A percentile compares a stretch with the other conserved stretches of the same genome.
phyloP scores from a whole-genome alignment of 2,329 filamentous ascomycete species.

The Conoideocrella luteorostrata region DNA sequence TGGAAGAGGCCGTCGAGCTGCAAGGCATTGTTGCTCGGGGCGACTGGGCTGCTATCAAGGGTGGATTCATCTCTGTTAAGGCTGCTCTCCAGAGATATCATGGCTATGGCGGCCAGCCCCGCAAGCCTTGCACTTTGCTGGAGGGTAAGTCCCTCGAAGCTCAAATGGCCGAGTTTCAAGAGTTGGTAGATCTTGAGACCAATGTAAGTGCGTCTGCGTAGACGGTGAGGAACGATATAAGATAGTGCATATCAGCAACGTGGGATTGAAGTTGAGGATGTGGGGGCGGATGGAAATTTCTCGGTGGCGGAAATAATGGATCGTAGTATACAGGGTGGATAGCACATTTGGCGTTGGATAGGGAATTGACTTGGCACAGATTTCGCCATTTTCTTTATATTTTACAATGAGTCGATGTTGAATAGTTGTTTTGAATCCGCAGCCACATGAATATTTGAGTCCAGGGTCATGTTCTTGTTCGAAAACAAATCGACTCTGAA shows the following conservation, averaged over 20 bases:
- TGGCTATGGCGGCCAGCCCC: slow-evolving; percentile 56
- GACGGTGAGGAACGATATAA: too few relatives aligned
- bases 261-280: neutral
- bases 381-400: too few relatives aligned
- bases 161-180: slow-evolving; percentile 18
- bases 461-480: too few relatives aligned
- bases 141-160: slow-evolving; percentile 16
- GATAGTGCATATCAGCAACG: neutral
- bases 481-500: too few relatives aligned
- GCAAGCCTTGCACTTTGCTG: slow-evolving; percentile 39
- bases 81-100: slow-evolving; percentile 55
- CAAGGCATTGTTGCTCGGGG: slow-evolving; percentile 59
- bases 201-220: slow-evolving; percentile 24
- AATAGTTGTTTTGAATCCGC: too few relatives aligned
- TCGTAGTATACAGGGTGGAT: neutral
- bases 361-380: too few relatives aligned
- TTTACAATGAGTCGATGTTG: too few relatives aligned
- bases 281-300: neutral
- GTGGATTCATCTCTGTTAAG: slow-evolving; percentile 64
- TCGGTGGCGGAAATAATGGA: too few relatives aligned
- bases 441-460: too few relatives aligned
- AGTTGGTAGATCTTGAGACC: slow-evolving; percentile 16
- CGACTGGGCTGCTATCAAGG: slow-evolving; percentile 64
- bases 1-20: slow-evolving; percentile 52
- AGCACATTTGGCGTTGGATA: slow-evolving; percentile 4